Percentiles rank a stretch among this genome's conserved stretches.
phyloP scores from a whole-genome alignment of 2,329 filamentous ascomycete species.

The Delphinella strobiligena region DNA sequence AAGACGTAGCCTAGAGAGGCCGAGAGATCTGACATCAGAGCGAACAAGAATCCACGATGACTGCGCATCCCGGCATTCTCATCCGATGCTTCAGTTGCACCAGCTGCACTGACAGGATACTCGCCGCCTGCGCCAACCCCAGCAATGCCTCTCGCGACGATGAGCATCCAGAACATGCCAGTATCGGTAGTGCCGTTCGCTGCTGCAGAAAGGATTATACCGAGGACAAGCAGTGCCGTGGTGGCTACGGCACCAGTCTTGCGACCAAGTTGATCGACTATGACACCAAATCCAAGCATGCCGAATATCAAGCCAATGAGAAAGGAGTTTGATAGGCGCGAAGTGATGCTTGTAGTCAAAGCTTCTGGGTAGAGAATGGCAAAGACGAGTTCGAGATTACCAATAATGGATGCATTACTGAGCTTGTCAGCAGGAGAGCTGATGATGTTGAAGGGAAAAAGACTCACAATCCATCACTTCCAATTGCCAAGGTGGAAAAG shows the following conservation, averaged over 20 bases:
- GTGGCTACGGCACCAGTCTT: constrained; percentile 23
- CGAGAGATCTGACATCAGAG: constrained; percentile 42
- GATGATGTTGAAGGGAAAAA: background rate
- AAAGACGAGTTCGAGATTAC: constrained; percentile 21
- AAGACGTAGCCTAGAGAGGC: constrained; percentile 40
- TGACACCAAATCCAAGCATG: constrained; percentile 22
- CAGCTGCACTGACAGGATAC: constrained; percentile 39
- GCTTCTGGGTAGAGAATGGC: constrained; percentile 21
- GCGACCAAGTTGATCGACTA: constrained; percentile 22
- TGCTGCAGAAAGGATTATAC: constrained; percentile 20
- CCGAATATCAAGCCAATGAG: constrained; percentile 23
- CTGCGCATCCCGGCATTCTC: constrained; percentile 33
- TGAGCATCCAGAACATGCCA: constrained; percentile 31
- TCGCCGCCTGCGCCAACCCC: constrained; percentile 35
- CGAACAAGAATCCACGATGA: constrained; percentile 43
- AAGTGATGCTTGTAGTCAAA: constrained; percentile 17
- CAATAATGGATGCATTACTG: constrained; percentile 23
- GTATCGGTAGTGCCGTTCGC: constrained; percentile 17
- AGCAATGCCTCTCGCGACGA: constrained; percentile 32
- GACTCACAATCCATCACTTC: constrained; percentile 20
- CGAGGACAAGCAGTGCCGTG: constrained; percentile 20
- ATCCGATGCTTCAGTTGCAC: constrained; percentile 43
- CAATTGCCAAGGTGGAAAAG: constrained; percentile 24
- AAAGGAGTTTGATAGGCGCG: constrained; percentile 24
- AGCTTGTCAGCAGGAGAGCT: background rate